A percentile compares a stretch with the other conserved stretches of the same genome.
Evolutionary conservation across 2,329 filamentous ascomycete genomes (phyloP).

Genomic region (Periconia sp.): DNA sequence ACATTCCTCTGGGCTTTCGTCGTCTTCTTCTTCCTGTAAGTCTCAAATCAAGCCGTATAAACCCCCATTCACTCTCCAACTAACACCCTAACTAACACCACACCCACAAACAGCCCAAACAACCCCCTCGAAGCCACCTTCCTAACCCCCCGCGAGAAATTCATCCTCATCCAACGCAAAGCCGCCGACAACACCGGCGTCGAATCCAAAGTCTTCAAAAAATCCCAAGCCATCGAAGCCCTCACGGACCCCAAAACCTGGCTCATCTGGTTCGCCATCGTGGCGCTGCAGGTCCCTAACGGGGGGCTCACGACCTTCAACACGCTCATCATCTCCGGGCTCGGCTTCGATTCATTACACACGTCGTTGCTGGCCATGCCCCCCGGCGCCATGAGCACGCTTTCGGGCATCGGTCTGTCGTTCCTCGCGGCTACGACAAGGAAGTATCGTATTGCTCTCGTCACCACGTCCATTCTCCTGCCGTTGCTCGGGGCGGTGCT

Average conservation of each 20-base stretch:
- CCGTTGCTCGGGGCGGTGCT: background rate
- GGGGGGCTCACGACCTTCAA: conserved; percentile 3
- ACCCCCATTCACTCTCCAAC: too few species aligned
- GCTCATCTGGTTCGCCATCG: conserved; percentile 4
- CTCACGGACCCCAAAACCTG: conserved; percentile 2
- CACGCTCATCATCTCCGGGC: conserved; percentile 1
- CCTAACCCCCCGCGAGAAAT: background rate
- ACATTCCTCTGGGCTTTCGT: conserved; percentile 19
- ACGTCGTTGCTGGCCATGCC: conserved; percentile 2
- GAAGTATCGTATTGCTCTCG: background rate
- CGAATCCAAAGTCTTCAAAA: conserved; percentile 1
- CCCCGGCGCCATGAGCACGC: background rate
- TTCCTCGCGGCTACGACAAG: conserved; percentile 1
- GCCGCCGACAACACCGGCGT: conserved; percentile 1
- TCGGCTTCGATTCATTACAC: background rate
- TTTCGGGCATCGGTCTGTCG: background rate
- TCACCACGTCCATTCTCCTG: background rate
- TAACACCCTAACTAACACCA: too few species aligned
- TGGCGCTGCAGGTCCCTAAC: conserved; percentile 3
- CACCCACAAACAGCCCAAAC: background rate
- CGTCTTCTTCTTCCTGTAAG: background rate
- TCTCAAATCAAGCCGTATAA: too few species aligned
- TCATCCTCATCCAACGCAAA: background rate
- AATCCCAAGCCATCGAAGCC: conserved; percentile 1
- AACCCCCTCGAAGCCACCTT: background rate